Conservation (phyloP, 768 basidiomycete species). For the Cystoderma amianthinum region DNA sequence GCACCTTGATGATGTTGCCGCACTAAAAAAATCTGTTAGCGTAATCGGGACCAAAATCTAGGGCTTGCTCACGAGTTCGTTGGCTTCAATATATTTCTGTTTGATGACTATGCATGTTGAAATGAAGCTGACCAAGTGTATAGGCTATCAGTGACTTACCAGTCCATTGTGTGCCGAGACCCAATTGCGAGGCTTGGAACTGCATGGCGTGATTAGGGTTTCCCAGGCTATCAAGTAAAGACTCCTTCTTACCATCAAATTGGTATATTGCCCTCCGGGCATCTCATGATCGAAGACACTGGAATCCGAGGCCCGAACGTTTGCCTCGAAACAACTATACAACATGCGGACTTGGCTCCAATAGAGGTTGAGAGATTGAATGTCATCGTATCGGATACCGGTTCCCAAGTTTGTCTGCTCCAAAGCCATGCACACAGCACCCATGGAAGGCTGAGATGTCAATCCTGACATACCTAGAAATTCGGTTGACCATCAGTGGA, state of each 20-base stretch:
- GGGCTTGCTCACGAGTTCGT: conserved; percentile 64
- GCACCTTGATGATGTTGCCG: conserved; percentile 91
- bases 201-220: conserved; percentile 24
- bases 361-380: conserved; percentile 95
- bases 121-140: background rate
- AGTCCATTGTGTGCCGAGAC: conserved; percentile 94
- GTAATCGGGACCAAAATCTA: no score
- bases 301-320: conserved; percentile 94
- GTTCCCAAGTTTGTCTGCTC: conserved; percentile 93
- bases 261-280: conserved; percentile 96
- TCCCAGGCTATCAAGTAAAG: conserved; percentile 5
- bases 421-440: conserved; percentile 88
- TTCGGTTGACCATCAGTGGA: conserved; percentile 12
- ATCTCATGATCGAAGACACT: conserved; percentile 99
- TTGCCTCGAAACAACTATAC: conserved; percentile 97
- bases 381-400: conserved; percentile 94
- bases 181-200: conserved; percentile 99
- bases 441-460: conserved; percentile 99
- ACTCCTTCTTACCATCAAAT: conserved; percentile 73
- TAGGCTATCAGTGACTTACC: conserved; percentile 30
- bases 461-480: conserved; percentile 89
- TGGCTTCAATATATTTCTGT: conserved; percentile 98
- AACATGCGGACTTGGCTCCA: conserved; percentile 97
- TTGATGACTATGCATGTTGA: conserved; percentile 68
- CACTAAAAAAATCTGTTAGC: no score